Percentiles rank a stretch among this genome's conserved stretches.
Evolutionary conservation across 1,284 basidiomycete species (phyloP).

Genomic region (Melampsora occidentalis): DNA sequence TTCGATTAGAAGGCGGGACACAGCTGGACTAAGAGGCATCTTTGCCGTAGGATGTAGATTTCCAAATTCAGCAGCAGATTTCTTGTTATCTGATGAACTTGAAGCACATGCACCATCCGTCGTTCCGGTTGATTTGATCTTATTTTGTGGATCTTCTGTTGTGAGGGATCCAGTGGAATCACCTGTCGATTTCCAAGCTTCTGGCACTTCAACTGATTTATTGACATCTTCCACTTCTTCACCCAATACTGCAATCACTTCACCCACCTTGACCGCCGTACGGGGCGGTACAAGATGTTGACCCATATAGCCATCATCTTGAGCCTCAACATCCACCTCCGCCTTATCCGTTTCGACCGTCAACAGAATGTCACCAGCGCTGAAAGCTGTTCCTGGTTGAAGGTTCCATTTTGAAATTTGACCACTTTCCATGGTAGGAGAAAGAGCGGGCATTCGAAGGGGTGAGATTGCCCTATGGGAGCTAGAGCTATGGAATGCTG

Average conservation of each 20-base stretch:
- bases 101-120: background rate
- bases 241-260: constrained; percentile 55
- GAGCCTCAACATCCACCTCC: constrained; percentile 56
- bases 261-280: constrained; percentile 52
- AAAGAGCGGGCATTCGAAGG: constrained; percentile 46
- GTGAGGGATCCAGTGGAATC: background rate
- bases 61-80: background rate
- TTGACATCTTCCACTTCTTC: constrained; percentile 56
- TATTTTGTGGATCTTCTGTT: constrained; percentile 10
- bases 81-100: constrained; percentile 5
- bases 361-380: constrained; percentile 53
- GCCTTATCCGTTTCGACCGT: constrained; percentile 52
- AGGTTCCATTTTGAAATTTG: constrained; percentile 47
- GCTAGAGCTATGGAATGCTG: constrained; percentile 12
- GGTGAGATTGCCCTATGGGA: constrained; percentile 26
- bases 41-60: constrained; percentile 14
- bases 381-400: constrained; percentile 48
- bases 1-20: constrained; percentile 17
- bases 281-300: constrained; percentile 52
- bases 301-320: constrained; percentile 56
- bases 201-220: constrained; percentile 49
- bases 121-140: constrained; percentile 15
- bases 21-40: constrained; percentile 40
- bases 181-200: constrained; percentile 41
- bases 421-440: constrained; percentile 52